These are phyloP conservation scores for Wickerhamiella lipophila DNA, from an alignment of 805 yeast species.

Conservation along the genomic window DNA sequence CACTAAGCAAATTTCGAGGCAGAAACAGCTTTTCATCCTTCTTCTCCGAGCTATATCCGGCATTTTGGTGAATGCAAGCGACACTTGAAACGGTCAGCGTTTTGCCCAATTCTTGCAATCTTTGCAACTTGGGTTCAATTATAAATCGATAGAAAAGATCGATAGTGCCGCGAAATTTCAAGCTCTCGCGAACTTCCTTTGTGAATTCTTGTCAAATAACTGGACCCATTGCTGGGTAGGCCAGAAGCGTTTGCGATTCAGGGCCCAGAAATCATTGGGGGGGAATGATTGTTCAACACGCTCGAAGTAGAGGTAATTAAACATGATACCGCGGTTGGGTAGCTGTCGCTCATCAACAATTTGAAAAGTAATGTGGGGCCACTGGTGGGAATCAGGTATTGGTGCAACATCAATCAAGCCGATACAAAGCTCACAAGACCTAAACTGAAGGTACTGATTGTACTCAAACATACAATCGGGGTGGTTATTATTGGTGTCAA, in stretches of 20 bases:
- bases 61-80: too few species aligned
- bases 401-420: conserved; percentile 14
- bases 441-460: conserved; percentile 12
- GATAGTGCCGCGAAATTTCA: neutral
- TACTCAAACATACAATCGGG: conserved; percentile 12
- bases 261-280: conserved; percentile 9
- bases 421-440: conserved; percentile 9
- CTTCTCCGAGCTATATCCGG: too few species aligned
- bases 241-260: conserved; percentile 6
- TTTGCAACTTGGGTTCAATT: too few species aligned
- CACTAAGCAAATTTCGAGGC: too few species aligned
- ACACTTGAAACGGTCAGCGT: neutral
- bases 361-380: conserved; percentile 23
- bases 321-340: conserved; percentile 9
- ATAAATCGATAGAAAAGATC: neutral
- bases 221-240: conserved; percentile 10
- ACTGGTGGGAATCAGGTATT: neutral
- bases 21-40: too few species aligned
- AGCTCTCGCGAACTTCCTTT: conserved; percentile 3
- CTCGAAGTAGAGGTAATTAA: conserved; percentile 19
- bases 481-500: conserved; percentile 10
- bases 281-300: neutral
- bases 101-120: neutral
- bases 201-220: conserved; percentile 2
- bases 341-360: conserved; percentile 26